phyloP scores from a whole-genome alignment of 2,329 filamentous ascomycete species.

The Coniella lustricola region DNA sequence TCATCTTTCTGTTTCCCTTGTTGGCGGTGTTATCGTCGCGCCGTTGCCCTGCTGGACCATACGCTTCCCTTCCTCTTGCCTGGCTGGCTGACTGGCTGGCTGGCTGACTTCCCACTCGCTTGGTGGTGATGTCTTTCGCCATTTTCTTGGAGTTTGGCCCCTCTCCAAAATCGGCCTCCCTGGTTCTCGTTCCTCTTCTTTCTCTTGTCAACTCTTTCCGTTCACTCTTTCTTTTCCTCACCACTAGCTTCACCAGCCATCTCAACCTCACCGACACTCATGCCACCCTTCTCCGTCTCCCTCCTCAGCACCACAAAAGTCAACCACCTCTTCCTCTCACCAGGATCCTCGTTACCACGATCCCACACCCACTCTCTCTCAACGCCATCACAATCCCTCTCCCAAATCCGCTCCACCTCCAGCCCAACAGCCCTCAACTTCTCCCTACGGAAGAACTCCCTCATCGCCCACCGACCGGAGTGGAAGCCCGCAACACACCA shows the following conservation, averaged over 20 bases:
- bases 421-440: constrained; percentile 44
- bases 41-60: no score
- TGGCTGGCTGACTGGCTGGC: no score
- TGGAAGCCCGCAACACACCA: constrained; percentile 68
- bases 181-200: background rate
- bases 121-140: no score
- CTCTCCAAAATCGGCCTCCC: no score
- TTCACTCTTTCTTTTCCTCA: background rate
- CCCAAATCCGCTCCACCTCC: constrained; percentile 58
- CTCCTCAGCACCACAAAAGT: constrained; percentile 49
- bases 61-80: no score
- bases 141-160: no score
- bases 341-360: constrained; percentile 53
- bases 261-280: background rate
- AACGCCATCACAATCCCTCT: constrained; percentile 58
- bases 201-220: background rate
- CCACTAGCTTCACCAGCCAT: background rate
- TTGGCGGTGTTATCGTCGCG: no score
- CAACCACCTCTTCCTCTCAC: constrained; percentile 64
- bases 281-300: constrained; percentile 8
- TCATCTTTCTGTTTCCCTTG: no score
- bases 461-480: constrained; percentile 59
- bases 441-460: constrained; percentile 52
- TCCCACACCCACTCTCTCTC: constrained; percentile 56
- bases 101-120: no score